Conservation (phyloP, 768 basidiomycete genomes). For the Serpula lacrymans region DNA sequence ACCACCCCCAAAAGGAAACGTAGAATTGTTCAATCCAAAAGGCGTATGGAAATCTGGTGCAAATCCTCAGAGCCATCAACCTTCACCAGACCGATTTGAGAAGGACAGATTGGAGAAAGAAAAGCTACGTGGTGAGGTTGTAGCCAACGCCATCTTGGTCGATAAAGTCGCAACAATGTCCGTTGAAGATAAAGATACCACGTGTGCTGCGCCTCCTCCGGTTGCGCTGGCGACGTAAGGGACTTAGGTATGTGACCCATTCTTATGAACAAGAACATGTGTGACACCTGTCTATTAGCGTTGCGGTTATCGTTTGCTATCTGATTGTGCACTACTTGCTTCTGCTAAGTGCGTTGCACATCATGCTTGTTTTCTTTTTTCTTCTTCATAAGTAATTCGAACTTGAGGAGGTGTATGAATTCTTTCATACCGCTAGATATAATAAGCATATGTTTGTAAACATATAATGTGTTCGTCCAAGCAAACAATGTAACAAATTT, state of each 20-base stretch:
- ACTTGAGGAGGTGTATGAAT: constrained; percentile 13
- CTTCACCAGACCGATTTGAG: constrained; percentile 18
- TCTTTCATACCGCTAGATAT: constrained; percentile 30
- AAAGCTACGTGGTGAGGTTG: constrained; percentile 30
- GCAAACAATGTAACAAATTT: no score
- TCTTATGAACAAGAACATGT: neutral
- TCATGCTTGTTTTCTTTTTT: constrained; percentile 21
- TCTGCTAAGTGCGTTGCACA: constrained; percentile 27
- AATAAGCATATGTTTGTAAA: constrained; percentile 35
- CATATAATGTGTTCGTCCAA: constrained; percentile 29
- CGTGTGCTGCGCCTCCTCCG: constrained; percentile 10
- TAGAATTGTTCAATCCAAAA: constrained; percentile 37
- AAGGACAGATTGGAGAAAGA: constrained; percentile 33
- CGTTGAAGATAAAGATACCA: constrained; percentile 25
- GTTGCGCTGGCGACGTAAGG: constrained; percentile 24
- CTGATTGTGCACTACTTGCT: constrained; percentile 13
- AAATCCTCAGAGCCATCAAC: constrained; percentile 9
- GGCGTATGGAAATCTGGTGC: constrained; percentile 20
- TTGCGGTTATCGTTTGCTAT: neutral
- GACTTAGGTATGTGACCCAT: constrained; percentile 16
- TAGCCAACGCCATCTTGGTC: constrained; percentile 33
- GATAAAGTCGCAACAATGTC: constrained; percentile 36
- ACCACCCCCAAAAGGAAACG: constrained; percentile 42
- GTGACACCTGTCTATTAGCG: constrained; percentile 5
- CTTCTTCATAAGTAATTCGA: no score